These are phyloP conservation scores for Henningerozyma blattae DNA, from an alignment of 805 yeast genomes.

Conservation along the genomic window DNA sequence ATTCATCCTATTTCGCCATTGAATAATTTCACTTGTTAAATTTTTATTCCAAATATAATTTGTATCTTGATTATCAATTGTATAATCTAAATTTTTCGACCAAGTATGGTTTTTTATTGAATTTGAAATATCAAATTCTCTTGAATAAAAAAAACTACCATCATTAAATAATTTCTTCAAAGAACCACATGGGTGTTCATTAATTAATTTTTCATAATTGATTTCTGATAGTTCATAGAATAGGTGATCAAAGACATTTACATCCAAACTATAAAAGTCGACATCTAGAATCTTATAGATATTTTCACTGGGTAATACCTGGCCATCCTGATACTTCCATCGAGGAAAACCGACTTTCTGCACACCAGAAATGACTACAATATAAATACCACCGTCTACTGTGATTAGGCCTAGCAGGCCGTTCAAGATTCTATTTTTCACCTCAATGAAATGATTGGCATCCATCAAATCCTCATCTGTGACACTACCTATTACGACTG, in stretches of 20 bases:
- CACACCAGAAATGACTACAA: slow-evolving; percentile 45
- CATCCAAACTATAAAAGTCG: slow-evolving; percentile 52
- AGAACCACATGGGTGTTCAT: slow-evolving; percentile 71
- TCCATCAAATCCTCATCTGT: slow-evolving; percentile 28
- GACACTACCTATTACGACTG: slow-evolving; percentile 36
- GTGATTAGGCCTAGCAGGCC: slow-evolving; percentile 55
- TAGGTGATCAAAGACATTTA: slow-evolving; percentile 38
- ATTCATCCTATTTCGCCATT: slow-evolving; percentile 58
- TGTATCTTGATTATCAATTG: slow-evolving; percentile 44
- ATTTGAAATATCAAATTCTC: slow-evolving; percentile 81
- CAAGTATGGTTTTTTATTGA: slow-evolving; percentile 62
- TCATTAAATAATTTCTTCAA: slow-evolving; percentile 61
- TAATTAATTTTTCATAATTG: slow-evolving; percentile 21
- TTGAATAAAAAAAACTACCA: slow-evolving; percentile 83
- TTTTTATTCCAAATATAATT: slow-evolving; percentile 87
- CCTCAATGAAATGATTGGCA: slow-evolving; percentile 29
- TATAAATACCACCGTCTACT: slow-evolving; percentile 40
- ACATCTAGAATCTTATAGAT: slow-evolving; percentile 46
- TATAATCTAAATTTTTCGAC: slow-evolving; percentile 25
- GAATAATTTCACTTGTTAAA: slow-evolving; percentile 67
- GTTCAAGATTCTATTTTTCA: slow-evolving; percentile 24
- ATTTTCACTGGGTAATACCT: slow-evolving; percentile 31
- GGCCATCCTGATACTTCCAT: slow-evolving; percentile 14
- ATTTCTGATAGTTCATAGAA: slow-evolving; percentile 16
- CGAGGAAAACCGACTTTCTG: slow-evolving; percentile 49